Evolutionary conservation across 176 grass and related monocot species (phyloP).

Genomic region (Typha latifolia): DNA sequence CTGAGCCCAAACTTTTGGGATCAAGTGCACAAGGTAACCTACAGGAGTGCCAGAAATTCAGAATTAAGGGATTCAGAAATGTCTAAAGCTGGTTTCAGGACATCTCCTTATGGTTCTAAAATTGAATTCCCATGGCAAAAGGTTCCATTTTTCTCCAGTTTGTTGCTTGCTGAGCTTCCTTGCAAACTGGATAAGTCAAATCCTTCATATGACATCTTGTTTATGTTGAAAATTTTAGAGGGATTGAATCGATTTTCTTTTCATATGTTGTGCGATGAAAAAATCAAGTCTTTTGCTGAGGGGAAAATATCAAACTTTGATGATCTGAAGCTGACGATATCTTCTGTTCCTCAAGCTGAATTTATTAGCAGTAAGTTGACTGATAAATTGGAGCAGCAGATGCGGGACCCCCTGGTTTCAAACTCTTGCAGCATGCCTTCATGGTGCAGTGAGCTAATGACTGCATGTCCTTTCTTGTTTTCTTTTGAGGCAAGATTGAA

Average conservation of each 20-base stretch:
- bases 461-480: conserved; percentile 92
- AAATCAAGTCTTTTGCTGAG: conserved; percentile 46
- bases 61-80: conserved; percentile 19
- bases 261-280: conserved; percentile 48
- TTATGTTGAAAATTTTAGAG: conserved; percentile 81
- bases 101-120: conserved; percentile 23
- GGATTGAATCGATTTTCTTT: conserved; percentile 64
- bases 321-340: conserved; percentile 45
- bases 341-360: conserved; percentile 62
- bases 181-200: conserved; percentile 67
- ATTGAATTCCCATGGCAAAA: conserved; percentile 42
- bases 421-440: conserved; percentile 55
- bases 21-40: conserved; percentile 57
- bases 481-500: conserved; percentile 87
- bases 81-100: conserved; percentile 16
- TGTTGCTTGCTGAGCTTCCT: conserved; percentile 58
- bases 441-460: conserved; percentile 82
- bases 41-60: conserved; percentile 36
- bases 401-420: conserved; percentile 74
- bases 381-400: conserved; percentile 98
- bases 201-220: conserved; percentile 73
- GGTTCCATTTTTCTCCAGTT: conserved; percentile 59
- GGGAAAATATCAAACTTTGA: conserved; percentile 49
- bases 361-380: conserved; percentile 78
- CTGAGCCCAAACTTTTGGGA: conserved; percentile 75